Evolutionary conservation across 129 eudicot species (phyloP).

Genomic region (Centrapalus pauciflorus): DNA sequence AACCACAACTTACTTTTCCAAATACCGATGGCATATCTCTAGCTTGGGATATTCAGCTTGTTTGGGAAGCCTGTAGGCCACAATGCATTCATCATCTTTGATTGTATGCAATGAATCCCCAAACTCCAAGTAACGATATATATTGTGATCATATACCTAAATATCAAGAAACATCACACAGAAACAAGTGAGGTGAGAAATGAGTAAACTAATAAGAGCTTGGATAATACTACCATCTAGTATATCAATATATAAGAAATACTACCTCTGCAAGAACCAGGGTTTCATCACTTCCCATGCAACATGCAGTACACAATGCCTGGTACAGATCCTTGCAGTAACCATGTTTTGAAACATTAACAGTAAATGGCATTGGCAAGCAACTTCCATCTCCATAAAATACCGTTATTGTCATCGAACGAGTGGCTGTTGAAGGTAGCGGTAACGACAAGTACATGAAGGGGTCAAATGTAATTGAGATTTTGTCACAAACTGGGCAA

Average conservation of each 20-base stretch:
- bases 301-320: conserved; percentile 68
- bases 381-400: conserved; percentile 81
- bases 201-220: background rate
- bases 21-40: conserved; percentile 74
- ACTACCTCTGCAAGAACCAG: conserved; percentile 91
- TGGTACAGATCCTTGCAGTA: conserved; percentile 64
- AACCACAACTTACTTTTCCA: conserved; percentile 55
- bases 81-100: conserved; percentile 86
- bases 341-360: conserved; percentile 76
- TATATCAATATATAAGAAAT: background rate
- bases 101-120: conserved; percentile 58
- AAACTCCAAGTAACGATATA: conserved; percentile 64
- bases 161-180: conserved; percentile 4
- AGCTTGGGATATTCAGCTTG: conserved; percentile 49
- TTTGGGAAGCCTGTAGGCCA: conserved; percentile 79
- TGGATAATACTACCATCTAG: background rate
- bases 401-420: conserved; percentile 78
- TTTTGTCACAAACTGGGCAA: conserved; percentile 83
- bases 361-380: conserved; percentile 93
- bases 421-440: conserved; percentile 83
- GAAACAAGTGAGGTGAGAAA: background rate
- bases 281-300: conserved; percentile 63
- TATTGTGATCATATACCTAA: conserved; percentile 71
- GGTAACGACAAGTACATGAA: conserved; percentile 99
- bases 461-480: conserved; percentile 93